Evolutionary conservation across 2,329 filamentous ascomycete genomes (phyloP).

Genomic region (Talaromyces marneffei): DNA sequence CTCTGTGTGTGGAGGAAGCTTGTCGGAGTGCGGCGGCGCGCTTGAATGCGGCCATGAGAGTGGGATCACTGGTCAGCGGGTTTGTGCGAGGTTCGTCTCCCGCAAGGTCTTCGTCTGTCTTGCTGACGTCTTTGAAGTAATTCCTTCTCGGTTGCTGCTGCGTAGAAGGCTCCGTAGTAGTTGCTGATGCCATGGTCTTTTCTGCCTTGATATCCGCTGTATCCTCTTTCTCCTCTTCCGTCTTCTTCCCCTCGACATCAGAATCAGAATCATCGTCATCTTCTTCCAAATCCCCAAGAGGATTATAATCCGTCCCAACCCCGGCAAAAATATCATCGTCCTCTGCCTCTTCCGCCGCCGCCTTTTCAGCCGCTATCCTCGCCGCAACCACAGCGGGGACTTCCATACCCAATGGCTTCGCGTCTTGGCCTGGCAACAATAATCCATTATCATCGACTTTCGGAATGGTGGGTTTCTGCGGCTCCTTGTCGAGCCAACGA

Average conservation of each 20-base stretch:
- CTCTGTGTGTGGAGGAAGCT: slow-evolving; percentile 35
- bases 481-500: slow-evolving; percentile 45
- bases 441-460: slow-evolving; percentile 23
- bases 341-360: slow-evolving; percentile 34
- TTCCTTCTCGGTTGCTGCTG: slow-evolving; percentile 39
- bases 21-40: slow-evolving; percentile 64
- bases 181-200: too few species aligned
- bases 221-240: slow-evolving; percentile 5
- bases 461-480: background rate
- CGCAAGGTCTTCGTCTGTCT: slow-evolving; percentile 49
- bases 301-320: slow-evolving; percentile 56
- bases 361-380: slow-evolving; percentile 23
- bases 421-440: slow-evolving; percentile 40
- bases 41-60: slow-evolving; percentile 76
- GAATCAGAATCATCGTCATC: slow-evolving; percentile 39
- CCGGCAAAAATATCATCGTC: slow-evolving; percentile 60
- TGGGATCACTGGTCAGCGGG: slow-evolving; percentile 61
- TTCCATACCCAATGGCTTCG: slow-evolving; percentile 48
- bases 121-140: slow-evolving; percentile 40
- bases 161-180: slow-evolving; percentile 14
- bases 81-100: slow-evolving; percentile 24
- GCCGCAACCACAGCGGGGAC: slow-evolving; percentile 40
- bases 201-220: slow-evolving; percentile 6
- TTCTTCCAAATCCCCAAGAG: slow-evolving; percentile 49
- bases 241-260: slow-evolving; percentile 24